Base-by-base conservation (phyloP, 2,329 filamentous ascomycete genomes). In the Grosmannia huntii region DNA sequence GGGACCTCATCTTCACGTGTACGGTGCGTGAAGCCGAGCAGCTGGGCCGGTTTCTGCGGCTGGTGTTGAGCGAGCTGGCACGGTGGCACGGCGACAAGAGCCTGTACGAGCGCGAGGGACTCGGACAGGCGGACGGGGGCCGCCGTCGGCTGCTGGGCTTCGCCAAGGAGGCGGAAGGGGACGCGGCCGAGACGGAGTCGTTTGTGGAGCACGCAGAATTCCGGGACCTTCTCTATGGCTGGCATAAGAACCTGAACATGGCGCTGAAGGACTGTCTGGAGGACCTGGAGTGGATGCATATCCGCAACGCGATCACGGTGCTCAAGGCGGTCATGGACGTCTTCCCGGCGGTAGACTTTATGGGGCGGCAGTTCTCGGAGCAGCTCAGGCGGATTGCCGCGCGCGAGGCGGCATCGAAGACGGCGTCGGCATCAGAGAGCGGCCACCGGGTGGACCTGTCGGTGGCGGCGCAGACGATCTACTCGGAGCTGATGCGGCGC, bases 261-360 rank as follows among this genome's bases (percentile, higher is more conserved):
- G 89, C 92, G 2, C 75, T 99, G 57, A 91, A 90, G 68, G 80
- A 81, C 44, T 96, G 92, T 68, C 78, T 99, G 53, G 83, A 83
- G 21, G 86, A 86, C 31, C 84, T 82, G 36, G 92, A 97, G 71
- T 99, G 94, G 81, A 96, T 96, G 87, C 91, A 96, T 70, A 95
- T 97, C 68, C 85, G 92, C 58, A 99, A 99, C 68, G 90, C 90
- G 51, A 95, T 97, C 64, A 94, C 87, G 59, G 79, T 97, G 4
- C 77, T 99, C 60, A 95, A 94, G 68, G 80, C 83, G 12, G 79
- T 96, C 53, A 81, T 89, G 27, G 84, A 90, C 55, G 80, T 84
- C 66, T 99, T 96, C 77, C 95, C 94, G 4, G 86, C 85, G 19
- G 83, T 97, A 59, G 90, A 95, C 67, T 94, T 90, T 70, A 92